Evolutionary conservation across 495 filamentous ascomycete genomes (phyloP), one percentile per base, ranked within the genome.

Genomic region (Hypoxylon subgilvum): DNA sequence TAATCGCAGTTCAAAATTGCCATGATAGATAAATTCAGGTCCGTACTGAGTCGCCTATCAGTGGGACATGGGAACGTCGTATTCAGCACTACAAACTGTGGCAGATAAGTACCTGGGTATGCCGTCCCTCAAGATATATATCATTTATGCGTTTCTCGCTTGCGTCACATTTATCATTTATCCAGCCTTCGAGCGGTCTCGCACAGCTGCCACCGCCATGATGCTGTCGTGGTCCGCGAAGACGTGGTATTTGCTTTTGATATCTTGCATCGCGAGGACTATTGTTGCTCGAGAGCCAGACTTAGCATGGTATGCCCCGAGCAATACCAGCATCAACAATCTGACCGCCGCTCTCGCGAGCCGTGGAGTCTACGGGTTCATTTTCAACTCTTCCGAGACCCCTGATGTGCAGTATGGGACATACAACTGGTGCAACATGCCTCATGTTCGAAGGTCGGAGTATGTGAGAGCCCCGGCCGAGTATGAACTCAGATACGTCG

Each of bases 371-470:
- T 83, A 86, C 66, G 84, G 83, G 9, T 88, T 86, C 63, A 74
- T 88, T 19, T 90, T 82, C 72, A 81, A 86, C 61, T 74, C 74
- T 39, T 87, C 85, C 7, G 51, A 66, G 17, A 75, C 76, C 1
- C 78, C 83, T 0, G 67, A 67, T 14, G 68, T 66, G 10, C 50
- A 73, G 25, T 84, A 83, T 63, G 81, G 84, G 10, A 72, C 71
- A 17, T 89, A 88, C 71, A 86, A 88, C 63, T 90, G 83, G 80
- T 90, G 87, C 67, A 88, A 89, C 60, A 90, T 88, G 86, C 87
- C 87, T 9, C 87, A 89, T 71, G 83, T 86, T n/a, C 76, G 85
- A 9, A 59, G 46, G 36, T 61, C 62, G 2, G 82, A 86, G 55
- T 90, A 89, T 61, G 66, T 75, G 14, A 73, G 68, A 34, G 74